Conservation (phyloP, 768 basidiomycete species). For the Serendipita sp. region DNA sequence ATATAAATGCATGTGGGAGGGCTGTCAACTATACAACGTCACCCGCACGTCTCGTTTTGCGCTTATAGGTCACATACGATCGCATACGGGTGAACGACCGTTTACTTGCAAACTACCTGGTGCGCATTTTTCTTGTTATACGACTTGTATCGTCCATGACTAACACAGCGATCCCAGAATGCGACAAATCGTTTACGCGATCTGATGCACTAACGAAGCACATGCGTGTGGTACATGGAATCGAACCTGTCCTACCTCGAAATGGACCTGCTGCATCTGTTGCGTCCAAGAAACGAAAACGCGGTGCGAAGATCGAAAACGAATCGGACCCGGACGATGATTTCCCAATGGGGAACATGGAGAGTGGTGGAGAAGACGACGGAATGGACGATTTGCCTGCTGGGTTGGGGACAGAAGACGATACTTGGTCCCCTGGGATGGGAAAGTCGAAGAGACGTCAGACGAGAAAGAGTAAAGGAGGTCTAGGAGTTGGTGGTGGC, state of each 20-base stretch:
- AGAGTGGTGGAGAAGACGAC: not conserved
- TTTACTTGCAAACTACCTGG: conserved; percentile 22
- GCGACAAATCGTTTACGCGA: conserved; percentile 25
- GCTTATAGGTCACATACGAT: conserved; percentile 21
- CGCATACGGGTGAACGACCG: conserved; percentile 27
- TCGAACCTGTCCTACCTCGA: not conserved
- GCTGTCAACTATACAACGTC: conserved; percentile 20
- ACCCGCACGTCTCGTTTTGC: conserved; percentile 22
- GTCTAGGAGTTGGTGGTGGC: not conserved
- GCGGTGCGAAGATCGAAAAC: not conserved
- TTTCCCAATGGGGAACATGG: not conserved
- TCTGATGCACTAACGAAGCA: conserved; percentile 10
- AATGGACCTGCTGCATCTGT: conserved; percentile 5
- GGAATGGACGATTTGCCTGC: not conserved
- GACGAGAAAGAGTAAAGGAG: not conserved
- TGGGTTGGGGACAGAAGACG: conserved; percentile 1
- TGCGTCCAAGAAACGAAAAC: not conserved
- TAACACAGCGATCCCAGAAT: conserved; percentile 16
- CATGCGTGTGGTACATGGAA: conserved; percentile 10
- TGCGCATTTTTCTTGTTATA: conserved; percentile 11
- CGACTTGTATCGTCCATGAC: not conserved
- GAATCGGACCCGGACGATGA: conserved; percentile 3
- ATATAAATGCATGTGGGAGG: conserved; percentile 22
- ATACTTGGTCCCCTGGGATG: not conserved
- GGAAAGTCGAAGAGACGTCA: not conserved